Evolutionary conservation across 139 green algal species (phyloP).

Genomic region (Closterium sp.): DNA sequence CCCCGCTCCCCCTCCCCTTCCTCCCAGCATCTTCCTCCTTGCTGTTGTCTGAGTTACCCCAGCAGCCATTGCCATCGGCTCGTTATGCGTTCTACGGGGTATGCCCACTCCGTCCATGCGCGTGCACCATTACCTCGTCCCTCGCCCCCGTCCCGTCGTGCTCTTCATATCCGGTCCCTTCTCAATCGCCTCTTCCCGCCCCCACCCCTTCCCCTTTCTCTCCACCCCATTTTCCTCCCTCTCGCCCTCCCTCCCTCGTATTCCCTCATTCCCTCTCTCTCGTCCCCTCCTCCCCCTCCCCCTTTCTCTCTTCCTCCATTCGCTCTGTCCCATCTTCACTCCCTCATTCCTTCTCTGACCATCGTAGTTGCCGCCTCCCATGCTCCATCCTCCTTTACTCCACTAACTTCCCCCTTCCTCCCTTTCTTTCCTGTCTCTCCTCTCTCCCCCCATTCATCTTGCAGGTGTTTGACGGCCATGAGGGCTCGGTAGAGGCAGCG

Average conservation of each 20-base stretch:
- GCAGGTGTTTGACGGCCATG: constrained; percentile 49
- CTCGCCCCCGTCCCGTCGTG: neutral
- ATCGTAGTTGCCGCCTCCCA: too few relatives aligned
- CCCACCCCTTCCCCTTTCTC: too few relatives aligned
- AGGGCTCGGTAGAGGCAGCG: constrained; percentile 13
- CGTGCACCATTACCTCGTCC: too few relatives aligned
- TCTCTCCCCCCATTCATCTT: neutral
- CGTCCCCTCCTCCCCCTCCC: neutral
- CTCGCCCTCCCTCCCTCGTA: neutral
- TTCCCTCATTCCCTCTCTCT: neutral
- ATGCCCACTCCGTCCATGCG: neutral
- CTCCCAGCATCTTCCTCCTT: neutral
- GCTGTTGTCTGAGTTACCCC: neutral
- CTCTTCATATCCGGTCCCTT: too few relatives aligned
- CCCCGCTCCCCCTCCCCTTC: neutral
- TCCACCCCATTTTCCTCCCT: neutral
- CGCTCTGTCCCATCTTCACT: neutral
- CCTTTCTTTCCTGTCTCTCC: too few relatives aligned
- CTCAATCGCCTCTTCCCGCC: too few relatives aligned
- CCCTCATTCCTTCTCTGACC: neutral
- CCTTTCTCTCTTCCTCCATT: neutral
- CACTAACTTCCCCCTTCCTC: too few relatives aligned
- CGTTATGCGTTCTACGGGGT: neutral
- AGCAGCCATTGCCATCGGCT: neutral
- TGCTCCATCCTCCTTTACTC: too few relatives aligned